phyloP scores from a whole-genome alignment of 2,329 filamentous ascomycete species.

The Diaporthe vexans region DNA sequence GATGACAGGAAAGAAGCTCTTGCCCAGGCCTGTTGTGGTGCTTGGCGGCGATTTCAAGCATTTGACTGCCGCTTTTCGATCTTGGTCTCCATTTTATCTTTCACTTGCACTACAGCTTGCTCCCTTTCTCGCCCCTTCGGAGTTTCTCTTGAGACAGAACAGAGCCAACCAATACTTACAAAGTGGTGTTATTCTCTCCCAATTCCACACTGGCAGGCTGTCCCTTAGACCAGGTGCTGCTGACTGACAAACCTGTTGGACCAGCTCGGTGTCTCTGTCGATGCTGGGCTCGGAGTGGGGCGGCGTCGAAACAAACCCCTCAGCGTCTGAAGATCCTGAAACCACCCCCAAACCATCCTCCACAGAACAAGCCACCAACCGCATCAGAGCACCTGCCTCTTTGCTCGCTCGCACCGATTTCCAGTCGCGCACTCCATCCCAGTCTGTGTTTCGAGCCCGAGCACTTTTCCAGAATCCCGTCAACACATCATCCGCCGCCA shows the following conservation, averaged over 20 bases:
- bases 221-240: too few relatives aligned
- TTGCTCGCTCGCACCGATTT: constrained; percentile 1
- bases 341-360: constrained; percentile 32
- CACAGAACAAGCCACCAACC: constrained; percentile 23
- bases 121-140: neutral
- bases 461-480: neutral
- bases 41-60: constrained; percentile 3
- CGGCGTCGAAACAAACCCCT: constrained; percentile 36
- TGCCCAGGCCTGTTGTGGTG: neutral
- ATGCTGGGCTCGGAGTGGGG: constrained; percentile 9
- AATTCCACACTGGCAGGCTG: too few relatives aligned
- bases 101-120: too few relatives aligned
- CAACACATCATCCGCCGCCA: constrained; percentile 10
- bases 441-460: constrained; percentile 23
- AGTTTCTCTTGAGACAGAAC: too few relatives aligned
- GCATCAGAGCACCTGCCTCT: constrained; percentile 7
- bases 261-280: neutral
- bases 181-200: neutral
- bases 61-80: neutral
- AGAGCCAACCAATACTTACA: neutral
- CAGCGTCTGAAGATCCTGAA: constrained; percentile 41
- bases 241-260: neutral
- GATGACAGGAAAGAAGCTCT: constrained; percentile 24
- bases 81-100: neutral
- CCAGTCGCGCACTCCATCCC: constrained; percentile 8